phyloP scores from a whole-genome alignment of 2,329 filamentous ascomycete genomes.

The Aspergillus sp. region DNA sequence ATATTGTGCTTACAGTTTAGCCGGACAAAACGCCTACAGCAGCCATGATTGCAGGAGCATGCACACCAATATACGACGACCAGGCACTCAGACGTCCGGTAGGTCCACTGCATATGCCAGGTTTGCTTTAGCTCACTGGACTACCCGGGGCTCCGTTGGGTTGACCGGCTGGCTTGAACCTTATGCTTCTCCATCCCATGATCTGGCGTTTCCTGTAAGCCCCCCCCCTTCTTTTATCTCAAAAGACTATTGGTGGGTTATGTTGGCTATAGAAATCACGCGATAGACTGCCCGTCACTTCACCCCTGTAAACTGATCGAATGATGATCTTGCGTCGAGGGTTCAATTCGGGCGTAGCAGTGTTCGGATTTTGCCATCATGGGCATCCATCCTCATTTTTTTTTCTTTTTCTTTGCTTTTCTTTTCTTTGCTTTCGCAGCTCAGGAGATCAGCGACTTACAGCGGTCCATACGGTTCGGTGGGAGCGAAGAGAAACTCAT shows the following conservation, averaged over 20 bases:
- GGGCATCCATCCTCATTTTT: too few species aligned
- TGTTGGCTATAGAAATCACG: background rate
- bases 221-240: background rate
- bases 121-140: background rate
- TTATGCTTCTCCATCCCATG: background rate
- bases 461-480: conserved; percentile 26
- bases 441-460: conserved; percentile 17
- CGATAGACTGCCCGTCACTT: background rate
- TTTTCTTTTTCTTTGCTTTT: too few species aligned
- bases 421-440: too few species aligned
- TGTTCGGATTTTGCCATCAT: background rate
- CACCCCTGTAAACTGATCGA: background rate
- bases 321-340: background rate
- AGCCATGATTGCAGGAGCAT: background rate
- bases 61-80: background rate
- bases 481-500: conserved; percentile 31
- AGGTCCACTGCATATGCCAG: background rate
- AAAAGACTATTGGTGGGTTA: background rate
- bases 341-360: background rate
- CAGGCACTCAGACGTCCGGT: background rate
- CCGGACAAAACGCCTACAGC: background rate
- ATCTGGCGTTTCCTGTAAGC: background rate
- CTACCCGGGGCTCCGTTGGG: background rate
- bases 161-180: background rate
- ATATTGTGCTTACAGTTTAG: background rate